phyloP scores from a whole-genome alignment of 2,329 filamentous ascomycete genomes.

The Talaromyces albobiverticillius region DNA sequence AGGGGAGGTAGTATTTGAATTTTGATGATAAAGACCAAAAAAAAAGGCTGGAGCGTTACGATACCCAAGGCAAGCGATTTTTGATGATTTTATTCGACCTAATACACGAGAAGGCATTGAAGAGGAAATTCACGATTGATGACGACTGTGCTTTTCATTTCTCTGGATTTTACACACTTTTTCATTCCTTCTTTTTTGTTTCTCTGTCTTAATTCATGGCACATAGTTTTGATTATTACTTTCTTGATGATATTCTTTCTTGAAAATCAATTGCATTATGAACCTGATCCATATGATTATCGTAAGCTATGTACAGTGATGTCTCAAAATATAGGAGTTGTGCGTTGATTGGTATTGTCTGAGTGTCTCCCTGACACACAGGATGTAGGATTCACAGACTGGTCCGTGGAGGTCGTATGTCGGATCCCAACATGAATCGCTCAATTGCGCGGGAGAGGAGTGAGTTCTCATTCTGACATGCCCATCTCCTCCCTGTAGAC shows the following conservation, averaged over 20 bases:
- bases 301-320: not conserved
- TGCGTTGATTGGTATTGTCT: too few species aligned
- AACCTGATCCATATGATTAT: not conserved
- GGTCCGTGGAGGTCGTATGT: too few species aligned
- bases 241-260: not conserved
- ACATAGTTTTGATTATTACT: slow-evolving; percentile 6
- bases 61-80: slow-evolving; percentile 31
- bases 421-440: too few species aligned
- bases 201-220: not conserved
- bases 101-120: slow-evolving; percentile 17
- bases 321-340: too few species aligned
- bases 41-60: slow-evolving; percentile 16
- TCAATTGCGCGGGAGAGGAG: too few species aligned
- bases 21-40: not conserved
- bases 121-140: slow-evolving; percentile 22
- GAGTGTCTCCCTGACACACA: too few species aligned
- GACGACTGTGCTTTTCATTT: not conserved
- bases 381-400: too few species aligned
- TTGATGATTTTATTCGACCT: slow-evolving; percentile 16
- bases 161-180: not conserved
- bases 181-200: not conserved
- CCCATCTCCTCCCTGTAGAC: too few species aligned
- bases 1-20: too few species aligned
- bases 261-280: not conserved
- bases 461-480: too few species aligned